phyloP scores from a whole-genome alignment of 2,329 filamentous ascomycete species.

The Geoglossum cookeanum region DNA sequence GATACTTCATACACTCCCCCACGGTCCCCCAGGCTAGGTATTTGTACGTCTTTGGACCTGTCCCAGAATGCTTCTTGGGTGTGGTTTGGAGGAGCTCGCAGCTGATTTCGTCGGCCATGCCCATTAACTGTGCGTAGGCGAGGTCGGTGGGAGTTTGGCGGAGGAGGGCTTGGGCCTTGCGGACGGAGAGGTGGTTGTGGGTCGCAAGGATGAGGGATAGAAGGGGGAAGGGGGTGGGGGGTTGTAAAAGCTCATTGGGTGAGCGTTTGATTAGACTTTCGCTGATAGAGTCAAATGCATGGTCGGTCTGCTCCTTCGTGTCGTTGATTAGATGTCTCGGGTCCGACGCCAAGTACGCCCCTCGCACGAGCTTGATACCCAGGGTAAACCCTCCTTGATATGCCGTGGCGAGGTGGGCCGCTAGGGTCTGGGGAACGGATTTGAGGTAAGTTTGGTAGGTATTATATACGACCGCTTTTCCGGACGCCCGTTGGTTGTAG shows the following conservation, averaged over 20 bases:
- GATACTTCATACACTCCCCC: constrained; percentile 63
- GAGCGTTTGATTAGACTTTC: constrained; percentile 44
- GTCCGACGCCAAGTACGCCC: constrained; percentile 33
- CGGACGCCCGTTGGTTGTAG: constrained; percentile 24
- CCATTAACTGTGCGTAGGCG: constrained; percentile 64
- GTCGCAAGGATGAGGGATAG: constrained; percentile 55
- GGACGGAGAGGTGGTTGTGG: constrained; percentile 60
- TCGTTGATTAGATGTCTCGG: constrained; percentile 26
- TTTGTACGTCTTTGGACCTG: constrained; percentile 30
- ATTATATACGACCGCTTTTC: constrained; percentile 26
- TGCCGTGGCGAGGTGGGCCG: constrained; percentile 26
- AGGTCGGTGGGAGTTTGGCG: constrained; percentile 27
- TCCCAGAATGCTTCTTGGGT: constrained; percentile 16
- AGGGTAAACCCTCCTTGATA: constrained; percentile 29
- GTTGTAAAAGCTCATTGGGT: constrained; percentile 19
- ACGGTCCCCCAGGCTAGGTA: constrained; percentile 37
- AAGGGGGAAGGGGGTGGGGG: constrained; percentile 30
- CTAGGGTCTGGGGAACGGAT: constrained; percentile 25
- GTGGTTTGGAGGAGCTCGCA: constrained; percentile 26
- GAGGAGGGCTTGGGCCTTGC: constrained; percentile 23
- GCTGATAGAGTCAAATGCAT: constrained; percentile 52
- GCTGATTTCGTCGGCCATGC: constrained; percentile 80
- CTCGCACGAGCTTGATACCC: constrained; percentile 33
- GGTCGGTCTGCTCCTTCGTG: constrained; percentile 51
- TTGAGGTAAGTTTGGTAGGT: constrained; percentile 36